Evolutionary conservation across 148 eudicot species (phyloP), one percentile per base, ranked within the genome.

Genomic region (Limonium bicolor): DNA sequence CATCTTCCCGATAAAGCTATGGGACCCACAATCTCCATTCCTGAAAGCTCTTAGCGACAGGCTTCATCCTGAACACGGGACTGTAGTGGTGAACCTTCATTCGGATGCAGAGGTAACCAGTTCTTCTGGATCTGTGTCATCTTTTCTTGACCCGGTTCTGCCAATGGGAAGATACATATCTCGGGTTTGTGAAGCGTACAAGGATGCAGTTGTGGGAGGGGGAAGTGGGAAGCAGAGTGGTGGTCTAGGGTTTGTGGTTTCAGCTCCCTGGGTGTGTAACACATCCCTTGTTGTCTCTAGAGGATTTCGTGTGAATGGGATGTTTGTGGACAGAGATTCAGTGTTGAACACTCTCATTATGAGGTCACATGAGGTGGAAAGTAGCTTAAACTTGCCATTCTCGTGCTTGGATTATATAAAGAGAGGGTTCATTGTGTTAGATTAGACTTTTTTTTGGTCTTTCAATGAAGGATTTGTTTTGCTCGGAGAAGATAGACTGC

Each of bases 11-110:
- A 69, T 49, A 63, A 83, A 77, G 58, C 62, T 88, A 24, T 77
- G 97, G 94, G 92, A 88, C 17, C 92, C 84, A 3, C 37, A 72
- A 30, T 83, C 83, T 9, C 81, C 83, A 5, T 88, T 88, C 65
- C 81, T 88, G 18, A 25, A 68, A 54, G 72, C 86, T 42, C 67
- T 88, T 7, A 59, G 62, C 23, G 64, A 46, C 34, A 71, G 45
- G 22, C 77, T 88, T 31, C 84, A 88, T 49, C 97, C 94, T 11
- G 62, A 63, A 20, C 94, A 88, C 36, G 97, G 97, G 63, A 83
- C 97, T n/a, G 94, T 77, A 50, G 86, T 80, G 32, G 94, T 88
- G 51, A 88, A 88, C 65, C 97, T 88, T 50, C 97, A 88, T 36
- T 43, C 94, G 1, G 94, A 80, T 63, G 58, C 54, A 22, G 90